Conservation (phyloP, 192 early-diverging fungal genomes). For the Martensiomyces pterosporus region DNA sequence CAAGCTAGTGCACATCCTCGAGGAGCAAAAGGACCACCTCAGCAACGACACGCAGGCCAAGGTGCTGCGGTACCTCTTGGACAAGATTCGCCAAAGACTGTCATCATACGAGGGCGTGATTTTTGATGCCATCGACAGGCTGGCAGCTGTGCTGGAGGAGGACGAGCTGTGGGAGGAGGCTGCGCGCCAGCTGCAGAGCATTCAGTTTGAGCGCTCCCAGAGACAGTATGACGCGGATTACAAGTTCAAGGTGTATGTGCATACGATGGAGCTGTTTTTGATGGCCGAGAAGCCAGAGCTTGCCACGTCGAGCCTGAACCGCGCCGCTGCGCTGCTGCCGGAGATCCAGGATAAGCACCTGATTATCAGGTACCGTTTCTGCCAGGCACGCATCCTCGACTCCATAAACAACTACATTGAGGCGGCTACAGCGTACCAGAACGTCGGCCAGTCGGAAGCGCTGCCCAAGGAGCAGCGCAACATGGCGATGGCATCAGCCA, state of each 20-base stretch:
- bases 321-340: constrained; percentile 67
- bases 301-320: constrained; percentile 81
- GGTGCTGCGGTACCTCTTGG: constrained; percentile 64
- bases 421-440: constrained; percentile 79
- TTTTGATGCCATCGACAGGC: constrained; percentile 59
- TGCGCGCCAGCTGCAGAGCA: constrained; percentile 78
- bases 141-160: constrained; percentile 68
- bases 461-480: constrained; percentile 61
- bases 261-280: constrained; percentile 78
- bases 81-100: constrained; percentile 66
- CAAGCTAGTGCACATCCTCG: constrained; percentile 64
- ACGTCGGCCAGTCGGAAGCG: constrained; percentile 68
- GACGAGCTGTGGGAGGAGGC: constrained; percentile 83
- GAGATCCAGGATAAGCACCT: constrained; percentile 51
- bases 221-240: constrained; percentile 59
- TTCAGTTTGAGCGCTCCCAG: constrained; percentile 88
- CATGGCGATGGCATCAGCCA: constrained; percentile 63
- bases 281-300: constrained; percentile 76
- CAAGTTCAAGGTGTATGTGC: constrained; percentile 78
- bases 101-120: constrained; percentile 73
- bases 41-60: constrained; percentile 46
- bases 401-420: constrained; percentile 82
- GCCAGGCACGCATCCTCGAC: constrained; percentile 82
- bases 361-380: constrained; percentile 67
- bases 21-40: constrained; percentile 42